phyloP scores from a whole-genome alignment of 129 eudicot genomes.

The Solidago caesia region DNA sequence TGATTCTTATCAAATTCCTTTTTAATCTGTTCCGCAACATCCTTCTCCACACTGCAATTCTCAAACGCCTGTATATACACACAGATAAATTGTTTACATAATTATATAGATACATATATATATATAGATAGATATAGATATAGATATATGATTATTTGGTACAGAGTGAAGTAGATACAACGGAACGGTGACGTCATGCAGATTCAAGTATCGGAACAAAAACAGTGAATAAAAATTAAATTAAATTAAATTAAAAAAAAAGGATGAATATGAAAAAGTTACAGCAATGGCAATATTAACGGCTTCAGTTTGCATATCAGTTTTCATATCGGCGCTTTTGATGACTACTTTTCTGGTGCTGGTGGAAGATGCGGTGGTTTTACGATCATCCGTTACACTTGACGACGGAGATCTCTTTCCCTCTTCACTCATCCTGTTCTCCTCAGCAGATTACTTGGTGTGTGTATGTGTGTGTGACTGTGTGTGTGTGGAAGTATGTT shows the following conservation, averaged over 20 bases:
- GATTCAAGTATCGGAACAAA: background rate
- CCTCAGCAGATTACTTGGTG: slow-evolving; percentile 8
- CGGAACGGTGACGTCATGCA: slow-evolving; percentile 2
- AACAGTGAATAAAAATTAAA: background rate
- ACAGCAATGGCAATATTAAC: slow-evolving; percentile 83
- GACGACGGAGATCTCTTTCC: slow-evolving; percentile 43
- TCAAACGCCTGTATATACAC: slow-evolving; percentile 72
- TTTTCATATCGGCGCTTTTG: slow-evolving; percentile 94
- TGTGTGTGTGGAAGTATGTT: slow-evolving; percentile 2
- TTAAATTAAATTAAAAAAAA: background rate
- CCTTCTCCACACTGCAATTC: slow-evolving; percentile 93
- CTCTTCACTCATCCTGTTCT: slow-evolving; percentile 67
- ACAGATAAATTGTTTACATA: slow-evolving; percentile 1
- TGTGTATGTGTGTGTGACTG: background rate
- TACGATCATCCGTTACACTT: slow-evolving; percentile 60
- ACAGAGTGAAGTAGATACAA: slow-evolving; percentile 3
- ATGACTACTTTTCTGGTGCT: slow-evolving; percentile 58
- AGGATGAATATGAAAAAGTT: slow-evolving; percentile 13
- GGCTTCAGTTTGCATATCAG: slow-evolving; percentile 85
- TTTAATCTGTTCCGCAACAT: slow-evolving; percentile 89
- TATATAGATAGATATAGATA: background rate
- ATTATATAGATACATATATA: background rate
- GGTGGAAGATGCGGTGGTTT: slow-evolving; percentile 34
- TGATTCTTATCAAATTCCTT: slow-evolving; percentile 91
- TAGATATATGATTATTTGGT: background rate